A percentile compares a stretch with the other conserved stretches of the same genome.
phyloP scores from a whole-genome alignment of 352 stramenopile species.

The Globisporangium sylvaticum region DNA sequence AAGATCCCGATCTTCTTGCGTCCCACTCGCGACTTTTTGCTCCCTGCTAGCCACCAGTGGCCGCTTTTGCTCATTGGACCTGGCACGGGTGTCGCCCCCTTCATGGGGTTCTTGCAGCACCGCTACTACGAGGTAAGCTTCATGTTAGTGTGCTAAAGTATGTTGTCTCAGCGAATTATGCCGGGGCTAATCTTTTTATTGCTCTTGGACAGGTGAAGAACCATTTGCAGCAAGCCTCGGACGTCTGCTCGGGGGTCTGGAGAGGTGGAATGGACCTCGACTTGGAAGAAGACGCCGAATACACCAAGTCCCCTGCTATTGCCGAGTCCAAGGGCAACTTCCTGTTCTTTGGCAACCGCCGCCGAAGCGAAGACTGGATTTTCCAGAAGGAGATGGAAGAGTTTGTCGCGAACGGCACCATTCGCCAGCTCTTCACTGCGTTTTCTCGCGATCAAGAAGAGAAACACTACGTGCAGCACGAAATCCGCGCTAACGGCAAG shows the following conservation, averaged over 20 bases:
- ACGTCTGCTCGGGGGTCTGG: conserved; percentile 71
- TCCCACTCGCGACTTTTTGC: conserved; percentile 85
- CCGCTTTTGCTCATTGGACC: conserved; percentile 95
- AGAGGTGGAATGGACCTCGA: conserved; percentile 54
- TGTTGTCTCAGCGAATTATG: background rate
- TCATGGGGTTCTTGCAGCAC: conserved; percentile 95
- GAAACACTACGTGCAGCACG: conserved; percentile 94
- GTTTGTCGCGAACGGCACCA: conserved; percentile 61
- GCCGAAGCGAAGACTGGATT: conserved; percentile 88
- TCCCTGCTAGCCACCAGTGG: conserved; percentile 74
- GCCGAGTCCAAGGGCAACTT: conserved; percentile 57
- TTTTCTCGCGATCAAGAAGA: conserved; percentile 90
- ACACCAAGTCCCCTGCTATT: conserved; percentile 18
- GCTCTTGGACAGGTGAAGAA: conserved; percentile 4
- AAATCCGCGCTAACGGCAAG: conserved; percentile 51
- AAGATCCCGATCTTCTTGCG: conserved; percentile 89
- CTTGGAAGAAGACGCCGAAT: conserved; percentile 43
- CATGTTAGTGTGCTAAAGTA: background rate
- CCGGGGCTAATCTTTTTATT: background rate
- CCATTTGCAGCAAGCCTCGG: conserved; percentile 19
- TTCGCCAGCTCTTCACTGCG: conserved; percentile 84
- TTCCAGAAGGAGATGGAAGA: conserved; percentile 87
- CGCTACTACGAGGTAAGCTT: conserved; percentile 34
- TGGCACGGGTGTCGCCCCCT: conserved; percentile 94
- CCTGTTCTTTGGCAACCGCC: conserved; percentile 95